Conservation (phyloP, 1,139 yeast species). For the Yamadazyma atlantica region DNA sequence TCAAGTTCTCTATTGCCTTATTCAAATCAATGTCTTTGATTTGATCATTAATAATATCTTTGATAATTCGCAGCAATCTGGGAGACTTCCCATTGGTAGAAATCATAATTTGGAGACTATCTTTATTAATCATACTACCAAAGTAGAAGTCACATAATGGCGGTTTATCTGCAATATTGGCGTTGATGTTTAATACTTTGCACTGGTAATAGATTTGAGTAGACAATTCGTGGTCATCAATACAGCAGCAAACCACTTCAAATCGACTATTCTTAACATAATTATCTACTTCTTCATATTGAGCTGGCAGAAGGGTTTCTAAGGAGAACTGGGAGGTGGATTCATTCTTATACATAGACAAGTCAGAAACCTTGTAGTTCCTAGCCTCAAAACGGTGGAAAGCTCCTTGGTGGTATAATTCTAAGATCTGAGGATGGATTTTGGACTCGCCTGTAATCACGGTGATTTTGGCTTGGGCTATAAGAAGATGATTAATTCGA, state of each 20-base stretch:
- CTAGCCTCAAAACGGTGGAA: constrained; percentile 42
- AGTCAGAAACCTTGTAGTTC: constrained; percentile 43
- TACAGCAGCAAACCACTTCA: constrained; percentile 71
- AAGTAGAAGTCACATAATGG: constrained; percentile 81
- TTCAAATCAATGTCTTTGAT: constrained; percentile 46
- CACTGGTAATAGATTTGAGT: constrained; percentile 60
- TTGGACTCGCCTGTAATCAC: constrained; percentile 53
- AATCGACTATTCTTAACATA: constrained; percentile 42
- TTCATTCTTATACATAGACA: constrained; percentile 52
- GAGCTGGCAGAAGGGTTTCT: constrained; percentile 23
- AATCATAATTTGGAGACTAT: constrained; percentile 79
- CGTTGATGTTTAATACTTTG: constrained; percentile 57
- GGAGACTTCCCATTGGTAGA: constrained; percentile 86
- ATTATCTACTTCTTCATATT: constrained; percentile 33
- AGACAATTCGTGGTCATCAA: constrained; percentile 68
- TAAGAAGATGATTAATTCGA: constrained; percentile 62
- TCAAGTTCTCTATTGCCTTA: constrained; percentile 64
- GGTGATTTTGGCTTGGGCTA: constrained; percentile 70
- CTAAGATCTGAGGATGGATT: constrained; percentile 44
- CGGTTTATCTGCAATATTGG: constrained; percentile 85
- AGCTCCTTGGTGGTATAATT: constrained; percentile 41
- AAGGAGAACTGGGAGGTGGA: constrained; percentile 9
- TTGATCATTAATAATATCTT: constrained; percentile 54
- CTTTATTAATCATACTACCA: constrained; percentile 76
- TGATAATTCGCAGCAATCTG: constrained; percentile 63